phyloP scores from a whole-genome alignment of 2,329 filamentous ascomycete genomes.

The Tolypocladium tundrense region DNA sequence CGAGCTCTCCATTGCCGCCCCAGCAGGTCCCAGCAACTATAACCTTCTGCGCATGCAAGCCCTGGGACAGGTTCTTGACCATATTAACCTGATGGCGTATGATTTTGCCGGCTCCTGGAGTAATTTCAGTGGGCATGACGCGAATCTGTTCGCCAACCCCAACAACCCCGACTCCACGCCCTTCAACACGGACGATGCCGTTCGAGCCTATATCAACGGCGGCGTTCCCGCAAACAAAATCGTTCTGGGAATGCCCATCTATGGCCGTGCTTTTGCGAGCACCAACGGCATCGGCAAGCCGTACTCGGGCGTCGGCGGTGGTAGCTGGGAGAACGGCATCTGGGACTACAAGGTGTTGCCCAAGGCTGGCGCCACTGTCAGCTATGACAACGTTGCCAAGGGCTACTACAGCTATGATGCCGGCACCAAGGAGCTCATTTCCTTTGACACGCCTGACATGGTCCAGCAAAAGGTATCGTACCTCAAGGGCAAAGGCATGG shows the following conservation, averaged over 20 bases:
- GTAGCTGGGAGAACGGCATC: conserved; percentile 62
- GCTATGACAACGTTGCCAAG: conserved; percentile 44
- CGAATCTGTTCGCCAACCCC: conserved; percentile 55
- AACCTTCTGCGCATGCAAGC: conserved; percentile 33
- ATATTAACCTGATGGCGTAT: conserved; percentile 64
- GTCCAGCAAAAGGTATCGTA: conserved; percentile 54
- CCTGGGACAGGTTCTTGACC: conserved; percentile 41
- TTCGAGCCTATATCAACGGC: conserved; percentile 53
- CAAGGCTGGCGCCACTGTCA: conserved; percentile 43
- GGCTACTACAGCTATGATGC: conserved; percentile 65
- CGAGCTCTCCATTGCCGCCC: conserved; percentile 41
- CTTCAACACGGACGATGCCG: conserved; percentile 56
- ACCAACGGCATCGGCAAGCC: conserved; percentile 55
- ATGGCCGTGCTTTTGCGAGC: conserved; percentile 16
- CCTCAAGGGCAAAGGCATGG: conserved; percentile 51
- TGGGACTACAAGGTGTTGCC: conserved; percentile 79
- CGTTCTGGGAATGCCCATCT: conserved; percentile 65
- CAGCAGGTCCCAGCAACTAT: conserved; percentile 40
- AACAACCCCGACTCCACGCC: conserved; percentile 50
- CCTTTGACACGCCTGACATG: conserved; percentile 57
- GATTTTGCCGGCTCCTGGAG: conserved; percentile 70
- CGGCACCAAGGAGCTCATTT: conserved; percentile 51
- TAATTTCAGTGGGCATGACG: conserved; percentile 51
- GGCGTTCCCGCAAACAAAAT: conserved; percentile 58
- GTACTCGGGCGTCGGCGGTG: conserved; percentile 54